A percentile compares a stretch with the other conserved stretches of the same genome.
These are phyloP conservation scores for Wallacemonas sp. DNA, from an alignment of 208 protist species.

Conservation along the genomic window DNA sequence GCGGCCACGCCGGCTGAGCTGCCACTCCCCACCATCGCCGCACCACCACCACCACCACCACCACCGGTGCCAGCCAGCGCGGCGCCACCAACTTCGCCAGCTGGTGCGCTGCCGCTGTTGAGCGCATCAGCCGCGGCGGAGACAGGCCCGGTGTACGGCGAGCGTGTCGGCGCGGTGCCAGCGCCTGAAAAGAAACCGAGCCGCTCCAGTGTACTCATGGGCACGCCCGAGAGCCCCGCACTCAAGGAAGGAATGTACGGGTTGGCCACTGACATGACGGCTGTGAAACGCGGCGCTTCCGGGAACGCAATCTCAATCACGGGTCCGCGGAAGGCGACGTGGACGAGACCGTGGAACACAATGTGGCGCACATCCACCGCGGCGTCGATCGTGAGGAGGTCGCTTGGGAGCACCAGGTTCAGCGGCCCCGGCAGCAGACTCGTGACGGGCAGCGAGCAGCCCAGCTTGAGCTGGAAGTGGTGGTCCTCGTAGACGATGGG, in stretches of 20 bases:
- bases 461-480: constrained; percentile 54
- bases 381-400: constrained; percentile 69
- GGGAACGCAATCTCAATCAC: constrained; percentile 73
- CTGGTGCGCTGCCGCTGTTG: too few relatives aligned
- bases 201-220: too few relatives aligned
- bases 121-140: too few relatives aligned
- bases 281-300: constrained; percentile 61
- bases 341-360: constrained; percentile 52
- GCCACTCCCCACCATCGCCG: too few relatives aligned
- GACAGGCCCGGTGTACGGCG: too few relatives aligned
- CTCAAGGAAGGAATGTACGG: constrained; percentile 1
- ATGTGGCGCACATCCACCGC: constrained; percentile 49
- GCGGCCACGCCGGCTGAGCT: too few relatives aligned
- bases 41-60: too few relatives aligned
- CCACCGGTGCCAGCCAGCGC: too few relatives aligned
- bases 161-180: too few relatives aligned
- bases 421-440: constrained; percentile 37
- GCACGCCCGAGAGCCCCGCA: too few relatives aligned
- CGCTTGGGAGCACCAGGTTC: constrained; percentile 47
- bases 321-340: constrained; percentile 55
- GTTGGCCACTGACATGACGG: constrained; percentile 38
- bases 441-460: constrained; percentile 58
- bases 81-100: too few relatives aligned
- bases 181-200: too few relatives aligned
- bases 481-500: constrained; percentile 77